These are phyloP conservation scores for Hymenoscyphus salicellus DNA, from an alignment of 2,329 filamentous ascomycete genomes.

Conservation along the genomic window DNA sequence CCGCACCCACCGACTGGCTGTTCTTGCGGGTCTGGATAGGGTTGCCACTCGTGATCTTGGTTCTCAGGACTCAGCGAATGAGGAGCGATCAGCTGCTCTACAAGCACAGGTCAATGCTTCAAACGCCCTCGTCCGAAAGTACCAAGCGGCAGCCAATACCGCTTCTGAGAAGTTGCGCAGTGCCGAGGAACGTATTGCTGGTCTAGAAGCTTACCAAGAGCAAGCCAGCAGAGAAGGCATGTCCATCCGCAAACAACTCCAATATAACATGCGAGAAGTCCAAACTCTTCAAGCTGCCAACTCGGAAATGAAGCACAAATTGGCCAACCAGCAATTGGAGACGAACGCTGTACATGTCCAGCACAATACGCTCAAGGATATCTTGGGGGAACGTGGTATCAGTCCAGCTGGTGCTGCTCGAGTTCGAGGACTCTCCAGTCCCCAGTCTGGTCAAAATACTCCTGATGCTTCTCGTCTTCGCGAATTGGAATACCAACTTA, in stretches of 20 bases:
- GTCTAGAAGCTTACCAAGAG: slow-evolving; percentile 94
- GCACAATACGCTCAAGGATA: slow-evolving; percentile 88
- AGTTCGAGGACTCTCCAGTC: slow-evolving; percentile 69
- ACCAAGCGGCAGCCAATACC: slow-evolving; percentile 81
- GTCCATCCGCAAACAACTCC: slow-evolving; percentile 83
- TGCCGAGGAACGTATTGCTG: slow-evolving; percentile 94
- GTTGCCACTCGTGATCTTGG: slow-evolving; percentile 55
- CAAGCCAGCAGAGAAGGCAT: slow-evolving; percentile 93
- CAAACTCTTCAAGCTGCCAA: slow-evolving; percentile 79
- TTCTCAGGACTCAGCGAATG: slow-evolving; percentile 47
- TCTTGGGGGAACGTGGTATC: slow-evolving; percentile 84
- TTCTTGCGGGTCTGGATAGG: slow-evolving; percentile 79
- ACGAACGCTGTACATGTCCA: slow-evolving; percentile 92
- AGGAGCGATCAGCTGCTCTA: slow-evolving; percentile 68
- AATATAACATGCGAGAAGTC: slow-evolving; percentile 76
- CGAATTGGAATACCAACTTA: slow-evolving; percentile 85
- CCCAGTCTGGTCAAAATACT: slow-evolving; percentile 69
- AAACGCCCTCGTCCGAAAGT: slow-evolving; percentile 78
- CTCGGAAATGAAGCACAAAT: slow-evolving; percentile 74
- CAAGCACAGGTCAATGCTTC: slow-evolving; percentile 77
- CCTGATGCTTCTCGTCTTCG: slow-evolving; percentile 76
- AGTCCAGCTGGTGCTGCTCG: slow-evolving; percentile 71
- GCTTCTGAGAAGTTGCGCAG: slow-evolving; percentile 86
- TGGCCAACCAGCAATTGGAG: slow-evolving; percentile 85
- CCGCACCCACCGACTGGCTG: slow-evolving; percentile 75